Percentiles rank a stretch among this genome's conserved stretches.
Conservation (phyloP, 1,284 basidiomycete genomes). For the Vanrija pseudolonga region DNA sequence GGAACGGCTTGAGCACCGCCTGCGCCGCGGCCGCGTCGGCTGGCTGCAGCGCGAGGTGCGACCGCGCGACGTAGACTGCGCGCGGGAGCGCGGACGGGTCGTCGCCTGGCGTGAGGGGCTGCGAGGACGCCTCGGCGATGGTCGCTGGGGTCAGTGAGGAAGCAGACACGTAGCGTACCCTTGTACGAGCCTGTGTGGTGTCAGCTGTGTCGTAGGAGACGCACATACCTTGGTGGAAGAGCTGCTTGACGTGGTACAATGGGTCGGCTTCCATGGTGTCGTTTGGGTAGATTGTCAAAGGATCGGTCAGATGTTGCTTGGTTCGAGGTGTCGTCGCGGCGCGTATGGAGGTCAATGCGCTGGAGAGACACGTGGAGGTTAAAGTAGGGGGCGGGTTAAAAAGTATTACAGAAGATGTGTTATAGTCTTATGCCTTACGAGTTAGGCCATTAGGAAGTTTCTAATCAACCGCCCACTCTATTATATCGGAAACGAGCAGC, state of each 20-base stretch:
- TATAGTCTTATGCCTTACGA: too few relatives aligned
- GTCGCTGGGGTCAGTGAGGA: constrained; percentile 27
- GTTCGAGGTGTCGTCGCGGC: too few relatives aligned
- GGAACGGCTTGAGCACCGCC: constrained; percentile 51
- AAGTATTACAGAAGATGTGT: too few relatives aligned
- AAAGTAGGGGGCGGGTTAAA: too few relatives aligned
- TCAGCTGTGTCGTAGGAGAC: constrained; percentile 4
- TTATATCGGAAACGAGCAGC: too few relatives aligned
- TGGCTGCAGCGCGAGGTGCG: constrained; percentile 71
- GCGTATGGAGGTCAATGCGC: too few relatives aligned
- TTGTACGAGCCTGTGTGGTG: constrained; percentile 47
- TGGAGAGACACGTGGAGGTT: too few relatives aligned
- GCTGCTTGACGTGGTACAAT: constrained; percentile 77
- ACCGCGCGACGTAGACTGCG: constrained; percentile 76
- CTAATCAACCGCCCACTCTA: too few relatives aligned
- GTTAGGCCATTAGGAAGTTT: too few relatives aligned
- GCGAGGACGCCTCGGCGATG: constrained; percentile 42
- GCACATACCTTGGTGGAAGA: constrained; percentile 68
- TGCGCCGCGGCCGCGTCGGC: constrained; percentile 58
- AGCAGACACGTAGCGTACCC: constrained; percentile 21
- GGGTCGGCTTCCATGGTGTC: constrained; percentile 69
- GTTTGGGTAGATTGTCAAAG: not conserved
- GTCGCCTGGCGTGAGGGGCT: constrained; percentile 23
- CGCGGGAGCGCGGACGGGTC: constrained; percentile 48
- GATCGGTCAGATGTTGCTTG: too few relatives aligned